Conservation (phyloP, 2,329 filamentous ascomycete genomes). For the Aspergillus awamori region DNA sequence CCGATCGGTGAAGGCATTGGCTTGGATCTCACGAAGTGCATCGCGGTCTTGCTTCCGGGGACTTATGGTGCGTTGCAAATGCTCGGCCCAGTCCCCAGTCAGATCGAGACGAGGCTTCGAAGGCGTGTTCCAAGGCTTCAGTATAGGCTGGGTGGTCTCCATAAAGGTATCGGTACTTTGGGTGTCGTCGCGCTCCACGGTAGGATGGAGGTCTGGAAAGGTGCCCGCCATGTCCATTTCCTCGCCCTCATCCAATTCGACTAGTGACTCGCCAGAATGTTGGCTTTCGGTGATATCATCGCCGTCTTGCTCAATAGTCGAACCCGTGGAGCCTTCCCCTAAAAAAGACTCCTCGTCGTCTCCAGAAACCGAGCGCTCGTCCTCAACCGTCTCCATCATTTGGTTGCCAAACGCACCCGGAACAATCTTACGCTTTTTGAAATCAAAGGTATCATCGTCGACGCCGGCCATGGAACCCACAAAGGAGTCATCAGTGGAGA, state of each 20-base stretch:
- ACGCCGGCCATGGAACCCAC: constrained; percentile 43
- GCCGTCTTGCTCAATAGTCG: constrained; percentile 64
- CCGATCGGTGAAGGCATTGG: constrained; percentile 57
- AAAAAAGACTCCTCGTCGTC: constrained; percentile 75
- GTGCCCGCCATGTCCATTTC: constrained; percentile 85
- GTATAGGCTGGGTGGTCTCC: constrained; percentile 44
- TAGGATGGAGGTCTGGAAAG: constrained; percentile 71
- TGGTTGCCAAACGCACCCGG: constrained; percentile 80
- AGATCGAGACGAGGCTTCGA: constrained; percentile 56
- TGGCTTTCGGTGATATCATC: constrained; percentile 54
- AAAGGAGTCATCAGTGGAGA: constrained; percentile 47
- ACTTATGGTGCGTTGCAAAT: constrained; percentile 90
- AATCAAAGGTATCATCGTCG: constrained; percentile 62
- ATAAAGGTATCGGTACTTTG: constrained; percentile 50
- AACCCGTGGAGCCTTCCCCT: constrained; percentile 87
- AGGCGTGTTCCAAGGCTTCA: constrained; percentile 51
- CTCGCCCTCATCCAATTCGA: constrained; percentile 64
- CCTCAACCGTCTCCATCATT: constrained; percentile 58
- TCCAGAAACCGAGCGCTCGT: constrained; percentile 41
- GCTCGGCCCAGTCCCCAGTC: constrained; percentile 89
- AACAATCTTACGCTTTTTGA: constrained; percentile 57
- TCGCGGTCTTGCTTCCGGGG: constrained; percentile 88
- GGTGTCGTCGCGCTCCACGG: constrained; percentile 71
- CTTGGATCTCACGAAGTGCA: constrained; percentile 68
- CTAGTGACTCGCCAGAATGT: constrained; percentile 66